phyloP scores from a whole-genome alignment of 2,329 filamentous ascomycete species.

The Stemphylium vesicarium region DNA sequence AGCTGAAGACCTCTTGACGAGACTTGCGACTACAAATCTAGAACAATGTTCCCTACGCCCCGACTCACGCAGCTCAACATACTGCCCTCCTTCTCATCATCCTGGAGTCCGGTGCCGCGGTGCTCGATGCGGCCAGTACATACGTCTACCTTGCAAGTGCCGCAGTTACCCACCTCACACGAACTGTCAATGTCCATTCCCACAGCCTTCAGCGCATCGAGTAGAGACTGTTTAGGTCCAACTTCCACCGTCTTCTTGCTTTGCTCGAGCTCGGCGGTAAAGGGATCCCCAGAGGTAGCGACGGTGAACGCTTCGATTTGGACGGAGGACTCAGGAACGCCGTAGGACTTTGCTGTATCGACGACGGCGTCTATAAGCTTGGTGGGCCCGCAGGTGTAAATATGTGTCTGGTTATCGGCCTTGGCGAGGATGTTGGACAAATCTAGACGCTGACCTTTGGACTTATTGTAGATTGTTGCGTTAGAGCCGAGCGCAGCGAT shows the following conservation, averaged over 20 bases:
- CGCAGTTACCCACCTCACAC: slow-evolving; percentile 55
- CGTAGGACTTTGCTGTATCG: slow-evolving; percentile 50
- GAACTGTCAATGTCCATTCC: slow-evolving; percentile 55
- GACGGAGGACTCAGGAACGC: slow-evolving; percentile 59
- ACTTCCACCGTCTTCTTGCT: slow-evolving; percentile 54
- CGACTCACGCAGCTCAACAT: slow-evolving; percentile 51
- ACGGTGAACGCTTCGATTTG: slow-evolving; percentile 68
- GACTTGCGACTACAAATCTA: slow-evolving; percentile 34
- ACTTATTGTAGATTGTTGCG: slow-evolving; percentile 61
- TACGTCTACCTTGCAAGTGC: slow-evolving; percentile 51
- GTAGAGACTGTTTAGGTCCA: slow-evolving; percentile 49
- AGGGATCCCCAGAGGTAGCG: slow-evolving; percentile 63
- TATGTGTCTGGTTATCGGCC: slow-evolving; percentile 61
- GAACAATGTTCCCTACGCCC: slow-evolving; percentile 41
- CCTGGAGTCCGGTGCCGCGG: slow-evolving; percentile 47
- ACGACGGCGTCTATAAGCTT: slow-evolving; percentile 63
- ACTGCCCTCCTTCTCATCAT: slow-evolving; percentile 43
- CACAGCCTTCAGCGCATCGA: slow-evolving; percentile 50
- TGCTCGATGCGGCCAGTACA: slow-evolving; percentile 49
- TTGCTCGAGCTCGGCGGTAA: slow-evolving; percentile 62
- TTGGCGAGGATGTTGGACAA: slow-evolving; percentile 55
- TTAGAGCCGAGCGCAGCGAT: slow-evolving; percentile 53
- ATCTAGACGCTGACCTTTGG: slow-evolving; percentile 60
- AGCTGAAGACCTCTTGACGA: too few relatives aligned
- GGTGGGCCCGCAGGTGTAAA: slow-evolving; percentile 67